Evolutionary conservation across 345 rosid genomes (phyloP).

Genomic region (Bruguiera gymnorhiza): DNA sequence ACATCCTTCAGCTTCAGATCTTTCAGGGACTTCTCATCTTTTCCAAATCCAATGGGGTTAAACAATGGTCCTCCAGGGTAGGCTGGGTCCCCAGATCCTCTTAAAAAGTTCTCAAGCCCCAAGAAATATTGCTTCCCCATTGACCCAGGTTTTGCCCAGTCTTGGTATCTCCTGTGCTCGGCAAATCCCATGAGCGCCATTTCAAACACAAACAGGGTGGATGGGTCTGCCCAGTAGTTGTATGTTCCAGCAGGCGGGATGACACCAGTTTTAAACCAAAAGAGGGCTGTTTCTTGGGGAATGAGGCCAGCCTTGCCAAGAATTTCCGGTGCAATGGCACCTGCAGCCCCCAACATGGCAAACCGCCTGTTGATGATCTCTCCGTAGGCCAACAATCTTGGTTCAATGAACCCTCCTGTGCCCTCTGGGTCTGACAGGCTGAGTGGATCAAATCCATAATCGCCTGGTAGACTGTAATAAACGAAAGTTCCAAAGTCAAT

Average conservation of each 20-base stretch:
- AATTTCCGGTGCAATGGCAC: conserved; percentile 90
- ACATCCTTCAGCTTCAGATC: conserved; percentile 93
- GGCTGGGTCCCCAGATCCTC: conserved; percentile 81
- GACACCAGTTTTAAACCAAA: conserved; percentile 95
- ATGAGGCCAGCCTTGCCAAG: conserved; percentile 79
- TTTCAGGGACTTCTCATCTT: conserved; percentile 82
- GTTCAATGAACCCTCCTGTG: conserved; percentile 93
- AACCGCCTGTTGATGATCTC: conserved; percentile 83
- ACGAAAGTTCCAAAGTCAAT: neutral
- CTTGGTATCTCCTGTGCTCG: conserved; percentile 90
- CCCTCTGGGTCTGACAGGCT: conserved; percentile 99
- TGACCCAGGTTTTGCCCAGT: conserved; percentile 87
- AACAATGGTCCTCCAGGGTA: conserved; percentile 95
- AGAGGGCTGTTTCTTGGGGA: conserved; percentile 77
- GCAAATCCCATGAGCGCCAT: conserved; percentile 97
- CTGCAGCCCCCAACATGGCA: conserved; percentile 82
- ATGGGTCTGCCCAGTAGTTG: conserved; percentile 91
- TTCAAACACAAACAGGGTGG: conserved; percentile 80
- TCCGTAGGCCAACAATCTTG: conserved; percentile 90
- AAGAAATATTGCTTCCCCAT: conserved; percentile 91
- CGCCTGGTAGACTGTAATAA: conserved; percentile 77
- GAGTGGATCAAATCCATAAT: conserved; percentile 85
- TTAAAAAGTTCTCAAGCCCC: conserved; percentile 71
- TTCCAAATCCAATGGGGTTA: conserved; percentile 88
- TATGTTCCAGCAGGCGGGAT: conserved; percentile 96